A percentile compares a stretch with the other conserved stretches of the same genome.
Evolutionary conservation across 495 filamentous ascomycete species (phyloP).

Genomic region (Neurospora sp.): DNA sequence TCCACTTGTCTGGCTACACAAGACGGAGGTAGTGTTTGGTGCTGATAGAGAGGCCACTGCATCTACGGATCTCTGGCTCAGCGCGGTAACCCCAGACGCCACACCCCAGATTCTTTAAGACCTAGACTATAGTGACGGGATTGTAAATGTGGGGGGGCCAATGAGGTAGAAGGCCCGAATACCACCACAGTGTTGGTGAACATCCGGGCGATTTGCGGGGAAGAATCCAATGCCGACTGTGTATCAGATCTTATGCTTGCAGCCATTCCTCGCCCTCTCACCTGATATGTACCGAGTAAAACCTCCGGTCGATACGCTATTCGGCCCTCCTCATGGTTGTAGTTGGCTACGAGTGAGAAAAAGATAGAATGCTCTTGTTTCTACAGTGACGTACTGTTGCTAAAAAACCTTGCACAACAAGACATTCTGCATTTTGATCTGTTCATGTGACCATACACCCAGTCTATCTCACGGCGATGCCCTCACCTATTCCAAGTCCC

Average conservation of each 20-base stretch:
- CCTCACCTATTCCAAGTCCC: neutral
- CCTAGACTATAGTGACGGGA: neutral
- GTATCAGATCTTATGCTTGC: neutral
- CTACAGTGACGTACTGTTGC: neutral
- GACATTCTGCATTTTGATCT: neutral
- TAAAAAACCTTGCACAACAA: neutral
- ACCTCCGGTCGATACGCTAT: neutral
- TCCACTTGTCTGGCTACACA: neutral
- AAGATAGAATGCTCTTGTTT: neutral
- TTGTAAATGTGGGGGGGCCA: neutral
- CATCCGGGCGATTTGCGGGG: neutral
- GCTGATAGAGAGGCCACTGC: neutral
- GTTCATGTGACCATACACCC: neutral
- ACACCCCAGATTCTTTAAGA: neutral
- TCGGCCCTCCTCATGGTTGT: neutral
- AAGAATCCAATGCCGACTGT: neutral
- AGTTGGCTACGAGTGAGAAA: neutral
- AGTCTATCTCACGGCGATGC: neutral
- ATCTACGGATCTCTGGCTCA: neutral
- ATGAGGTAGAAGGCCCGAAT: slow-evolving; percentile 7
- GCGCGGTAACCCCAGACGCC: neutral
- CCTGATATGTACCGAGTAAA: neutral
- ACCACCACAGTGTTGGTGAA: neutral
- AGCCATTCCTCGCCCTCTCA: neutral
- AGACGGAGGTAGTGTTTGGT: neutral